Evolutionary conservation across 257 asterid genomes (phyloP).

Genomic region (Solanum infundibuliforme): DNA sequence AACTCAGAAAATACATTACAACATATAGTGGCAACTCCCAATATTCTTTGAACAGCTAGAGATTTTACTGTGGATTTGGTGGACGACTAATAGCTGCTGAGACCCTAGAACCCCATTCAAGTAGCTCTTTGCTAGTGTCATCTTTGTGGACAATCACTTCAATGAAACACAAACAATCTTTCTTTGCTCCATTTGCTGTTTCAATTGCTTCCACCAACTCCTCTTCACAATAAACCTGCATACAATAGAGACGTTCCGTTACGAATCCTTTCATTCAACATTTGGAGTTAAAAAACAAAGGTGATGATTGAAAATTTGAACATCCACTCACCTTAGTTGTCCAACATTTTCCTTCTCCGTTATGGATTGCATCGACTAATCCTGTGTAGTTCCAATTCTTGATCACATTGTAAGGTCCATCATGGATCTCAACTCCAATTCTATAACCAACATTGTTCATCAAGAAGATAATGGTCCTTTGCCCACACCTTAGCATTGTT

Average conservation of each 20-base stretch:
- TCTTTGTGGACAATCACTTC: slow-evolving; percentile 75
- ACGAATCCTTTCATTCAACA: not conserved
- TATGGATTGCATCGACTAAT: slow-evolving; percentile 61
- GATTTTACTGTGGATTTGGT: slow-evolving; percentile 58
- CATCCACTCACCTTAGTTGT: slow-evolving; percentile 51
- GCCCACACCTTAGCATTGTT: slow-evolving; percentile 53
- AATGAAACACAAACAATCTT: slow-evolving; percentile 60
- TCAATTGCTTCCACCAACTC: slow-evolving; percentile 54
- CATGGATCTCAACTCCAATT: slow-evolving; percentile 76
- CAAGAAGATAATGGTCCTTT: slow-evolving; percentile 49
- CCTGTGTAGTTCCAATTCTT: slow-evolving; percentile 83
- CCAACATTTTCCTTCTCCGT: slow-evolving; percentile 84
- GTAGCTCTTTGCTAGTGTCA: slow-evolving; percentile 80
- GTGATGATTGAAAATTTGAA: not conserved
- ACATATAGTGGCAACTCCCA: not conserved
- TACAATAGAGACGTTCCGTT: not conserved
- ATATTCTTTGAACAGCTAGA: not conserved
- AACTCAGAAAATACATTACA: not conserved
- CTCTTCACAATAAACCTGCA: slow-evolving; percentile 51
- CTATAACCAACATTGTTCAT: slow-evolving; percentile 79
- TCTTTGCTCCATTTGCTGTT: slow-evolving; percentile 41
- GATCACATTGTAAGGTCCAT: slow-evolving; percentile 79
- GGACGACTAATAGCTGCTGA: slow-evolving; percentile 76
- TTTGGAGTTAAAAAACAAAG: too few species aligned
- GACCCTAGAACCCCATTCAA: slow-evolving; percentile 84